phyloP scores from a whole-genome alignment of 2,329 filamentous ascomycete genomes.

The Ascochyta pisi region DNA sequence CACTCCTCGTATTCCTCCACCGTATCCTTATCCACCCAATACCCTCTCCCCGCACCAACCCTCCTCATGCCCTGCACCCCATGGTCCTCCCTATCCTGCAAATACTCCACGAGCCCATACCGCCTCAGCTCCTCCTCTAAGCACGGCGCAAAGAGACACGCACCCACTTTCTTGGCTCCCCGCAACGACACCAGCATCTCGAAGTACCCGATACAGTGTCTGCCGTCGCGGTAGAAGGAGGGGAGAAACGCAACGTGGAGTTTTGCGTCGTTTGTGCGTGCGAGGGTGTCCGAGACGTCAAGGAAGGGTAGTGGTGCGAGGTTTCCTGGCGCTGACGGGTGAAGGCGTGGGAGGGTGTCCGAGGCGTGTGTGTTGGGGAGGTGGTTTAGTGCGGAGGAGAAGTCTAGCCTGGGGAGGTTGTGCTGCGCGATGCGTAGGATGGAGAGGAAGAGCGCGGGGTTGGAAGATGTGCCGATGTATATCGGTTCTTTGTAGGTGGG shows the following conservation, averaged over 20 bases:
- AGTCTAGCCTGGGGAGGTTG: slow-evolving; percentile 28
- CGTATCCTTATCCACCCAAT: slow-evolving; percentile 16
- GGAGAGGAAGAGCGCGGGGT: slow-evolving; percentile 28
- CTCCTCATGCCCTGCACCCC: not conserved
- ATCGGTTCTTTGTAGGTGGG: slow-evolving; percentile 14
- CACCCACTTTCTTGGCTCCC: not conserved
- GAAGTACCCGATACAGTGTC: slow-evolving; percentile 26
- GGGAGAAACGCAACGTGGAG: slow-evolving; percentile 28
- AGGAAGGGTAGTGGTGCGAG: not conserved
- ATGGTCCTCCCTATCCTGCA: not conserved
- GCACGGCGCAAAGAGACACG: slow-evolving; percentile 23
- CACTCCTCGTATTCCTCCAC: slow-evolving; percentile 13
- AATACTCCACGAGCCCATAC: slow-evolving; percentile 14
- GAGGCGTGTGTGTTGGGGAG: slow-evolving; percentile 24
- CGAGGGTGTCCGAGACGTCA: not conserved
- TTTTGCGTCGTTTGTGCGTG: not conserved
- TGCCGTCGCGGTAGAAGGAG: slow-evolving; percentile 21
- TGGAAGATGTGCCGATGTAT: slow-evolving; percentile 25
- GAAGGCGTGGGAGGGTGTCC: slow-evolving; percentile 11
- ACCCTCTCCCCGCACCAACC: slow-evolving; percentile 7
- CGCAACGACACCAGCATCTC: not conserved
- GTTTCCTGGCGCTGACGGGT: not conserved
- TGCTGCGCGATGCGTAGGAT: slow-evolving; percentile 29
- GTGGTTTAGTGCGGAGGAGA: slow-evolving; percentile 26
- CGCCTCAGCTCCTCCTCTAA: slow-evolving; percentile 1